phyloP scores from a whole-genome alignment of 768 basidiomycete species.

The Rhodotorula kratochvilovae region DNA sequence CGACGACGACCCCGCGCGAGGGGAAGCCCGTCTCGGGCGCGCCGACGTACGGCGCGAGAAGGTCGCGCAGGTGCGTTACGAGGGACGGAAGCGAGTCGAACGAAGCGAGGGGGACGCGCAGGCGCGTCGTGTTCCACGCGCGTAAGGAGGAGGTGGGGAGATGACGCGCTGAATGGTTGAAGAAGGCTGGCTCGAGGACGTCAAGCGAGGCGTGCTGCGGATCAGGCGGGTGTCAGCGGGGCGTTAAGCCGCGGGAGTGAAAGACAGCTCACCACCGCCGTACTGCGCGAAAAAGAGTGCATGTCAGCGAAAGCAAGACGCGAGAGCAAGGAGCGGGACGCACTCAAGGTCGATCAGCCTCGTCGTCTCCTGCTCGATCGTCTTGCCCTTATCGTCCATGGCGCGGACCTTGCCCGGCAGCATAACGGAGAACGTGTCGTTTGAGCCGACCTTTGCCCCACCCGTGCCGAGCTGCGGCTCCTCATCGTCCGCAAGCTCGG shows the following conservation, averaged over 20 bases:
- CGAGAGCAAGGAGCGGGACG: neutral
- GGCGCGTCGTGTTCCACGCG: neutral
- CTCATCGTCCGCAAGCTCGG: neutral
- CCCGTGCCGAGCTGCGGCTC: neutral
- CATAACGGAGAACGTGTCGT: neutral
- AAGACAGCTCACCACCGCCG: neutral
- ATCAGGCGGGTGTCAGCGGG: neutral
- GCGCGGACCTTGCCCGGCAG: neutral
- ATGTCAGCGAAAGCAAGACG: neutral
- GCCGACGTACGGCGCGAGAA: neutral
- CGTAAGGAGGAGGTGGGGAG: neutral
- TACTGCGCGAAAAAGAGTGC: neutral
- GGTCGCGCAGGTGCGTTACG: neutral
- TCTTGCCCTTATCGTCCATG: neutral
- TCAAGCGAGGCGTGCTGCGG: neutral
- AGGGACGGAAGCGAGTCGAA: neutral
- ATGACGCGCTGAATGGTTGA: neutral
- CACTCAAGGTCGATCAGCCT: neutral
- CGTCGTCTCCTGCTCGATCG: neutral
- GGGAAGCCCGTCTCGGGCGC: neutral
- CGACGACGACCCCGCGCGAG: neutral
- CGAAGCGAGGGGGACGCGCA: neutral
- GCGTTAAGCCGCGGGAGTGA: neutral
- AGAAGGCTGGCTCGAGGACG: neutral
- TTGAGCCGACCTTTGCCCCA: neutral